A percentile compares a stretch with the other conserved stretches of the same genome.
phyloP scores from a whole-genome alignment of 2,329 filamentous ascomycete genomes.

The Fusarium siculi region DNA sequence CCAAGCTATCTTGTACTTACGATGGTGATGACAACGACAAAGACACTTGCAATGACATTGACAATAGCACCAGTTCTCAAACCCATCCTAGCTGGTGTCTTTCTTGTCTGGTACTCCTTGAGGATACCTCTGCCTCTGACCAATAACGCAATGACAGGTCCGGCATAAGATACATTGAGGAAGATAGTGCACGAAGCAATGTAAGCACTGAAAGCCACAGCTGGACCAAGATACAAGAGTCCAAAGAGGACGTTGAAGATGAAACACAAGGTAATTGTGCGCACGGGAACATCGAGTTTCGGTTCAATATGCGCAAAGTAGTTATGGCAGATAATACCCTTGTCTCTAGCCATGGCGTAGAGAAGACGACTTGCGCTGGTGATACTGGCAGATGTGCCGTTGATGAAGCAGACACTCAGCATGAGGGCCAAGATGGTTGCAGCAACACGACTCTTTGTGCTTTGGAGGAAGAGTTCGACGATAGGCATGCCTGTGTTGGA shows the following conservation, averaged over 20 bases:
- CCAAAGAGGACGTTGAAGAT: conserved; percentile 34
- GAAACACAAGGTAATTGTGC: conserved; percentile 18
- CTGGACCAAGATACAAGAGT: conserved; percentile 26
- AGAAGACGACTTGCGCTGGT: conserved; percentile 56
- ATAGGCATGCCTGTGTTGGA: conserved; percentile 58
- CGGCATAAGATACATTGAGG: conserved; percentile 29
- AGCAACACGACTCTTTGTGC: conserved; percentile 53
- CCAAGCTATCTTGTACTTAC: not conserved
- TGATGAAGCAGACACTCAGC: conserved; percentile 56
- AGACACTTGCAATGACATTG: not conserved
- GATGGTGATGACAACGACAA: conserved; percentile 6
- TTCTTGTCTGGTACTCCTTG: conserved; percentile 1
- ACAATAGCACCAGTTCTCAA: not conserved
- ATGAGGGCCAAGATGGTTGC: conserved; percentile 51
- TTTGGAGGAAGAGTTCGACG: conserved; percentile 57
- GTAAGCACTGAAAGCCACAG: conserved; percentile 34
- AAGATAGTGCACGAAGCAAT: conserved; percentile 35
- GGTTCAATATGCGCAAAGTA: conserved; percentile 23
- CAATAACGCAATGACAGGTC: conserved; percentile 26
- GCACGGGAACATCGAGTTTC: conserved; percentile 23
- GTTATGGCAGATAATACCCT: conserved; percentile 22
- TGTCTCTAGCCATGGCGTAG: conserved; percentile 47
- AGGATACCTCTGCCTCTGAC: conserved; percentile 4
- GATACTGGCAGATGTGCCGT: conserved; percentile 53
- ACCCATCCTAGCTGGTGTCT: conserved; percentile 7